Evolutionary conservation across 116 monocot species (phyloP), one percentile per base, ranked within the genome.

Genomic region (Iris pallida): DNA sequence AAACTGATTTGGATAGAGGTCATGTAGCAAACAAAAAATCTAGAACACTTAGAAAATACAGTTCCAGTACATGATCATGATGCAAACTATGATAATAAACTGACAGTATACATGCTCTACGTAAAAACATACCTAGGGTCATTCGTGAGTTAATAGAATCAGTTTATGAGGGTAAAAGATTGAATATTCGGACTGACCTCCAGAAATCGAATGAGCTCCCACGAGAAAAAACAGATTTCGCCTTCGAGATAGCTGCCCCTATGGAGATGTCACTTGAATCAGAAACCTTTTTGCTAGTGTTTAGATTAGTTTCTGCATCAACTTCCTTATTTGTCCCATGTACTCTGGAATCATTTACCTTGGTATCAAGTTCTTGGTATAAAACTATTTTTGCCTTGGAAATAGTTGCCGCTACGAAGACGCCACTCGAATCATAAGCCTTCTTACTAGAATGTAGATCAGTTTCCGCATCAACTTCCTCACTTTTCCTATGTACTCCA

Each of bases 1-100:
- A 92, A 63, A 53, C 16, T 16, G 81, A 78, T 67, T 82, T 95
- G 42, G 80, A 73, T 8, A 79, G 70, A 65, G 47, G 45, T 19
- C 81, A 92, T 96, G 75, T 42, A 60, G 59, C 51, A 48, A 57
- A 42, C 30, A 1, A 45, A 7, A 72, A 4, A 73, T 65, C 9
- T 9, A 7, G 14, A 70, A 2, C 6, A 47, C 62, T 47, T 61
- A 61, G 56, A 51, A 53, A 71, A 20, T 18, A 48, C 3, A 52
- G 14, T 13, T 19, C 11, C 11, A 61, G 12, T 19, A 53, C 42
- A 15, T 41, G 42, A 67, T 41, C 20, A 48, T 48, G 12, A 40
- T 49, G 5, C 13, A 65, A 65, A 65, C 43, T 16, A 64, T 16
- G 17, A 17, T 46, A 6, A 65, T 48, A 65, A 11, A 2, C 43